Percentiles rank a stretch among this genome's conserved stretches.
These are phyloP conservation scores for Coemansia sp. DNA, from an alignment of 371 early-diverging fungal species.

Conservation along the genomic window DNA sequence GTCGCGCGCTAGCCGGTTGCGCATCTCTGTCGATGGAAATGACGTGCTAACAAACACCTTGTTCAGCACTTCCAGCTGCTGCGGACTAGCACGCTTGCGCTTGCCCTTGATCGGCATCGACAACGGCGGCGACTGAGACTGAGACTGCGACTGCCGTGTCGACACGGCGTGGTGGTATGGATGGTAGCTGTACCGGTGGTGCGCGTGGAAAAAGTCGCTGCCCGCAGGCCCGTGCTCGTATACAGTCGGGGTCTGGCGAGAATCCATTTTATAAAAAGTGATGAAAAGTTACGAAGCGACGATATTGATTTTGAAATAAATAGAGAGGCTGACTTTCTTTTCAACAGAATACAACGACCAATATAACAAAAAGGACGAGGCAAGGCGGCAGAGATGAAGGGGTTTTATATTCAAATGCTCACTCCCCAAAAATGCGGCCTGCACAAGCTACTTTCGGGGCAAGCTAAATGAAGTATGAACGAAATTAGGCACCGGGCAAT, in stretches of 20 bases:
- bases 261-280: background rate
- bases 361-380: background rate
- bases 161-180: conserved; percentile 24
- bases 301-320: background rate
- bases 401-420: background rate
- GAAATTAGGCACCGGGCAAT: conserved; percentile 5
- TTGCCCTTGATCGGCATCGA: conserved; percentile 56
- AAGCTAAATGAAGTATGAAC: background rate
- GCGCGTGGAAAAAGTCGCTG: background rate
- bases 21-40: conserved; percentile 77
- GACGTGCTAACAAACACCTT: conserved; percentile 67
- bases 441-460: conserved; percentile 2
- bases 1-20: conserved; percentile 79
- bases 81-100: conserved; percentile 71
- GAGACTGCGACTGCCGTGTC: conserved; percentile 8
- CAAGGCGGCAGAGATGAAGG: background rate
- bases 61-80: conserved; percentile 72
- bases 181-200: conserved; percentile 16
- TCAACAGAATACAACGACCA: background rate
- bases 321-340: conserved; percentile 4
- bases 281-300: background rate
- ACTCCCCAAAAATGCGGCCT: background rate
- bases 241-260: conserved; percentile 3
- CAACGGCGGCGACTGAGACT: conserved; percentile 1
- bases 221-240: conserved; percentile 7